Evolutionary conservation across 2,329 filamentous ascomycete species (phyloP).

Genomic region (Monosporascus sp.): DNA sequence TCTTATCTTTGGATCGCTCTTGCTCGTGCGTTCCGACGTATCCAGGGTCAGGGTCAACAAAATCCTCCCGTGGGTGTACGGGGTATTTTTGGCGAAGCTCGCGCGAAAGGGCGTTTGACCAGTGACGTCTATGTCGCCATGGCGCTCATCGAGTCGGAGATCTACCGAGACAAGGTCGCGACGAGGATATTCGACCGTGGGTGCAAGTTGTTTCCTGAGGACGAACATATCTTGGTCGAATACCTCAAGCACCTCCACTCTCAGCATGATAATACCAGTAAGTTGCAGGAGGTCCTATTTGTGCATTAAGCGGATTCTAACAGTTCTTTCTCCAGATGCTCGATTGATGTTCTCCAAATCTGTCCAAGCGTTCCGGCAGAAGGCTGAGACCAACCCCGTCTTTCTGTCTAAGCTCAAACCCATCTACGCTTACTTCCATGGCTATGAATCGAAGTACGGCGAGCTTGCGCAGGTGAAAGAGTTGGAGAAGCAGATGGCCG

Average conservation of each 20-base stretch:
- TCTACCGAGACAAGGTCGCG: conserved; percentile 89
- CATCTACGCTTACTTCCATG: conserved; percentile 87
- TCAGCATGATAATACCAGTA: conserved; percentile 89
- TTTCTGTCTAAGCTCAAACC: conserved; percentile 71
- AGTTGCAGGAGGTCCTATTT: conserved; percentile 32
- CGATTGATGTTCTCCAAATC: conserved; percentile 94
- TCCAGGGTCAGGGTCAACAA: conserved; percentile 77
- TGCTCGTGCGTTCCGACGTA: conserved; percentile 87
- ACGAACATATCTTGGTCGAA: conserved; percentile 88
- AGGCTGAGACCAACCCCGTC: conserved; percentile 48
- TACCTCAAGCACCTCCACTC: conserved; percentile 93
- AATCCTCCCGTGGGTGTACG: conserved; percentile 63
- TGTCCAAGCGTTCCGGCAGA: conserved; percentile 73
- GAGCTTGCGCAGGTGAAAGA: conserved; percentile 87
- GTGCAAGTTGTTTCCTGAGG: conserved; percentile 86
- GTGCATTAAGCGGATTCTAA: conserved; percentile 12
- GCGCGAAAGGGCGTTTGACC: conserved; percentile 79
- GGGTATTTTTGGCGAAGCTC: conserved; percentile 83
- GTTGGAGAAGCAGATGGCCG: conserved; percentile 85
- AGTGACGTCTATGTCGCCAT: conserved; percentile 94
- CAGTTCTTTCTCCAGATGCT: conserved; percentile 57
- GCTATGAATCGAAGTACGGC: conserved; percentile 90
- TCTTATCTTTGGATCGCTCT: conserved; percentile 94
- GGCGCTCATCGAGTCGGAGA: conserved; percentile 88
- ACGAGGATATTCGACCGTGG: conserved; percentile 96